Percentiles rank a stretch among this genome's conserved stretches.
These are phyloP conservation scores for Didymella exigua DNA, from an alignment of 2,329 filamentous ascomycete genomes.

Conservation along the genomic window DNA sequence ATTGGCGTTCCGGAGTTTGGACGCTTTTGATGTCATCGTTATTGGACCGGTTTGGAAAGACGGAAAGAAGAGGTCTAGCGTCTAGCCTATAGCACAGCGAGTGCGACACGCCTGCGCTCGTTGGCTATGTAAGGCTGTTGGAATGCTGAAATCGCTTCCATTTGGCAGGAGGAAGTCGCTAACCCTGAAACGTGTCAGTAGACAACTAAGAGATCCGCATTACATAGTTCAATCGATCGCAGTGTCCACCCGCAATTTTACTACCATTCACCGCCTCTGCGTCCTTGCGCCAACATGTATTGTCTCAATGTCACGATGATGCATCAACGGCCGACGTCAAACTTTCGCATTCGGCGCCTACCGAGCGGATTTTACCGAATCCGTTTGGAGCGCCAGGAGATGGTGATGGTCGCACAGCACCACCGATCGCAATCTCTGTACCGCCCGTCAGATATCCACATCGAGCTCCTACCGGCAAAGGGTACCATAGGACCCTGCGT, in stretches of 20 bases:
- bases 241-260: constrained; percentile 15
- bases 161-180: constrained; percentile 11
- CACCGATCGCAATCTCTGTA: constrained; percentile 10
- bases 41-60: background rate
- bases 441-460: background rate
- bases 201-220: constrained; percentile 15
- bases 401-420: constrained; percentile 2
- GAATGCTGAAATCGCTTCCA: constrained; percentile 20
- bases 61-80: constrained; percentile 1
- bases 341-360: constrained; percentile 11
- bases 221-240: constrained; percentile 20
- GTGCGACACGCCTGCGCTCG: constrained; percentile 2
- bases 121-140: constrained; percentile 16
- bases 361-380: constrained; percentile 8
- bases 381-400: constrained; percentile 2
- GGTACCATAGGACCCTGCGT: constrained; percentile 5
- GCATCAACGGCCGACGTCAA: background rate
- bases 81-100: constrained; percentile 12
- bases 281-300: background rate
- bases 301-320: background rate
- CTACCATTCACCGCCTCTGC: constrained; percentile 1
- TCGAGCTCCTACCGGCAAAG: background rate
- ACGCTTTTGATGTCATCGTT: background rate
- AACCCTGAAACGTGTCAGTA: constrained; percentile 15
- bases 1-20: constrained; percentile 14